Evolutionary conservation across 768 basidiomycete species (phyloP), one percentile per base, ranked within the genome.

Genomic region (Auriscalpium vulgare): DNA sequence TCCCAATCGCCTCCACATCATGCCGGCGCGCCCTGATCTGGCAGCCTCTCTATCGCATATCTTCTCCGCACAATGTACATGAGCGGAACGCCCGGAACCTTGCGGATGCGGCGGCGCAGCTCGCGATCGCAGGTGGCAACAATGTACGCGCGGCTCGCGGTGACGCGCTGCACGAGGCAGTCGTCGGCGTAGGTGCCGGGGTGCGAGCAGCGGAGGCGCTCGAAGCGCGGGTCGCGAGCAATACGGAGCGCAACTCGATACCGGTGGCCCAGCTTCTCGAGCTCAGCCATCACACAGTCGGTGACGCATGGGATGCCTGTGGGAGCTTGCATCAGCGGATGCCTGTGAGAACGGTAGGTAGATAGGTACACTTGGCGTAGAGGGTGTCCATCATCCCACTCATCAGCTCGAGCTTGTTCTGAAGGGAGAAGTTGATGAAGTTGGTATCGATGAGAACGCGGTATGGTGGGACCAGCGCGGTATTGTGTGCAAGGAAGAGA

Each of bases 301-400:
- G 97, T 97, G n/a, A 99, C 89, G 63, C 94, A 97, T 1, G 97
- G 97, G 63, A 97, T 97, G 70, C 94, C 95, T 97, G 59, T 5
- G 14, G 8, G 9, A 19, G 8, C 64, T 35, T 35, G 19, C 38
- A 47, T 47, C 17, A 54, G 56, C 51, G 36, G 44, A 52, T 38
- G 63, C 38, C 44, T 23, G 46, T 45, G 53, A 16, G 51, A 46
- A 60, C 40, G 62, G 51, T 40, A 38, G 34, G 6, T 17, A 35
- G 55, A 43, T 37, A 69, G 82, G 55, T 62, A 95, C 95, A 97
- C 75, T 99, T 98, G 11, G 97, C 97, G 71, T 91, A 97, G 14
- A 98, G 76, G 66, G 93, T 95, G 67, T 99, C 97, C 97, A 99
- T 98, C 97, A 99, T 97, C n/a, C 91, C 94, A 65, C 87, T 84